Percentiles rank a stretch among this genome's conserved stretches.
Conservation (phyloP, 2,329 filamentous ascomycete genomes). For the Pyricularia grisea region DNA sequence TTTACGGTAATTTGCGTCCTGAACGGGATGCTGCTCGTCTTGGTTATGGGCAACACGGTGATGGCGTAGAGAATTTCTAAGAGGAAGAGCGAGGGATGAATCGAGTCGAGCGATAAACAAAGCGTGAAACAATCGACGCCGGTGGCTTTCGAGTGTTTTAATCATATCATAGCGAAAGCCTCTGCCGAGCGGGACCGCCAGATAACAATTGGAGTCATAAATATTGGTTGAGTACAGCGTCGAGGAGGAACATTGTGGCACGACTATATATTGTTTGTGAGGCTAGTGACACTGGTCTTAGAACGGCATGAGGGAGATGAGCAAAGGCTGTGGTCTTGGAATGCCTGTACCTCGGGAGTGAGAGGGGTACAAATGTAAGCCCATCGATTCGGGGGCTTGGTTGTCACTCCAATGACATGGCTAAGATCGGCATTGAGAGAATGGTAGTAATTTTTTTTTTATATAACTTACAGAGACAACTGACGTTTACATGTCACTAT, state of each 20-base stretch:
- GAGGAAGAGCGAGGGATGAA: not conserved
- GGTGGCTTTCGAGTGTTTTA: not conserved
- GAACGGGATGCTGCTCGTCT: conserved; percentile 41
- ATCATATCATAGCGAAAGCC: not conserved
- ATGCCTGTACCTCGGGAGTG: not conserved
- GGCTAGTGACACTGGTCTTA: not conserved
- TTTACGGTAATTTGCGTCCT: conserved; percentile 37
- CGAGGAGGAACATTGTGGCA: too few species aligned
- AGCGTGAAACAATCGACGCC: not conserved
- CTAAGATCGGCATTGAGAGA: not conserved
- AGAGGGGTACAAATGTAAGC: not conserved
- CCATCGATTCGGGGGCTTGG: not conserved
- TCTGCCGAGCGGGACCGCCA: not conserved
- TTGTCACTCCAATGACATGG: not conserved
- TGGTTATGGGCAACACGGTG: conserved; percentile 32
- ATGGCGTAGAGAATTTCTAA: not conserved
- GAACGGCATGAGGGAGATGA: not conserved
- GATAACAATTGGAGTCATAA: not conserved
- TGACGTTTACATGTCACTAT: not conserved
- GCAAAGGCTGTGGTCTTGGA: not conserved
- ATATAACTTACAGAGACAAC: not conserved
- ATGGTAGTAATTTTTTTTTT: not conserved
- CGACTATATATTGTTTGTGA: not conserved
- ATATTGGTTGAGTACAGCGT: too few species aligned
- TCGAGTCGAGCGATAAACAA: not conserved